A percentile compares a stretch with the other conserved stretches of the same genome.
Evolutionary conservation across 2,329 filamentous ascomycete genomes (phyloP).

Genomic region (Erysiphe neolycopersici): DNA sequence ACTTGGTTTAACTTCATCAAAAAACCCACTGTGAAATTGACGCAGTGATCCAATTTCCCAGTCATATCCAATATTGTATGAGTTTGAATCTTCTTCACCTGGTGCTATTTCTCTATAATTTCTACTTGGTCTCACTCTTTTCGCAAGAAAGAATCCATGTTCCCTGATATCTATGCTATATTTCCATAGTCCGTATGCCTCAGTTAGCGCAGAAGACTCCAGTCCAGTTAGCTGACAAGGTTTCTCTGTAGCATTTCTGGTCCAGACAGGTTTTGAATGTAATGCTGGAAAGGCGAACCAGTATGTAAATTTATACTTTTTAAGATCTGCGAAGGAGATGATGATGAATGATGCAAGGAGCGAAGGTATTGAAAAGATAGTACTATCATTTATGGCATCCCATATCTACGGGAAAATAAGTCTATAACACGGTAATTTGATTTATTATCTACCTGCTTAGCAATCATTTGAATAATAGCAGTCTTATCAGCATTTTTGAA

Average conservation of each 20-base stretch:
- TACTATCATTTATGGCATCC: constrained; percentile 92
- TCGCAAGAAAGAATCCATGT: constrained; percentile 88
- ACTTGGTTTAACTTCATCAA: constrained; percentile 39
- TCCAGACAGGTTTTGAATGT: constrained; percentile 71
- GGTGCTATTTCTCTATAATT: constrained; percentile 14
- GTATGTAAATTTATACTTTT: constrained; percentile 95
- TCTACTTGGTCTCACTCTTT: constrained; percentile 28
- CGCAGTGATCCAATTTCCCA: constrained; percentile 60
- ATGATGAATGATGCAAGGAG: constrained; percentile 71
- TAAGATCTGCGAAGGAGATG: constrained; percentile 82
- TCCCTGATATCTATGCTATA: constrained; percentile 60
- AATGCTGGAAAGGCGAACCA: constrained; percentile 92
- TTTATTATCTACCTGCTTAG: constrained; percentile 32
- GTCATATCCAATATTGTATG: constrained; percentile 26
- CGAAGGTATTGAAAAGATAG: constrained; percentile 84
- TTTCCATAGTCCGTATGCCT: constrained; percentile 66
- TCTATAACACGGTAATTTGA: background rate
- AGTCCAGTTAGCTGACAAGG: constrained; percentile 29
- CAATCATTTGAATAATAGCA: constrained; percentile 52
- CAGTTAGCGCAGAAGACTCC: constrained; percentile 58
- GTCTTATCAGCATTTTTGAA: constrained; percentile 65
- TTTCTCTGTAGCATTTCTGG: constrained; percentile 22
- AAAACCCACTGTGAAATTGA: constrained; percentile 69
- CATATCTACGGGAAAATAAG: constrained; percentile 39
- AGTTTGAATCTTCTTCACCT: constrained; percentile 14